Percentiles rank a stretch among this genome's conserved stretches.
Evolutionary conservation across 805 yeast species (phyloP).

Genomic region (Nakazawaea ernobii): DNA sequence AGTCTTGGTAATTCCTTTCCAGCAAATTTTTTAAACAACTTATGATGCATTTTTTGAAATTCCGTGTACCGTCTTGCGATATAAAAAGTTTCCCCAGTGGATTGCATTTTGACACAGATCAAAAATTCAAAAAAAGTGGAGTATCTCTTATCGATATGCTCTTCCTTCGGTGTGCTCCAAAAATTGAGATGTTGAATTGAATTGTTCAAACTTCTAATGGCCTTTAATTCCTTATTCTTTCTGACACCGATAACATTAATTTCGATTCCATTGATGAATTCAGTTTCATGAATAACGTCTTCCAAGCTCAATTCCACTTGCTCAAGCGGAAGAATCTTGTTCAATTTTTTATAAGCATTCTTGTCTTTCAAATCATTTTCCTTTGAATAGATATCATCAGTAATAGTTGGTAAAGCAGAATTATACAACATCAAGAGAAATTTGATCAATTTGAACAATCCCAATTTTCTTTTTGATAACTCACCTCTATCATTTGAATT

Average conservation of each 20-base stretch:
- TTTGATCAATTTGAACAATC: constrained; percentile 55
- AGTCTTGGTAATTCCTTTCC: constrained; percentile 48
- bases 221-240: constrained; percentile 21
- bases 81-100: constrained; percentile 32
- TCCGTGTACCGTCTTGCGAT: constrained; percentile 63
- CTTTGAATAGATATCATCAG: constrained; percentile 45
- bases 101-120: constrained; percentile 34
- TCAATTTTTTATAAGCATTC: constrained; percentile 34
- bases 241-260: constrained; percentile 68
- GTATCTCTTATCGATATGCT: constrained; percentile 1
- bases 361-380: constrained; percentile 27
- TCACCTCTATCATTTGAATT: constrained; percentile 72
- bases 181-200: constrained; percentile 6
- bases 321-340: constrained; percentile 20
- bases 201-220: constrained; percentile 8
- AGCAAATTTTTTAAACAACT: constrained; percentile 55
- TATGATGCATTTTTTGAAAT: constrained; percentile 51
- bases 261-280: constrained; percentile 49
- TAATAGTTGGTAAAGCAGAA: constrained; percentile 61
- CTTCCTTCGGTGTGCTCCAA: constrained; percentile 14
- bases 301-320: constrained; percentile 14
- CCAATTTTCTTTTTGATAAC: constrained; percentile 61
- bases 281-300: constrained; percentile 21
- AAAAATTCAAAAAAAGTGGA: constrained; percentile 37
- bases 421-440: constrained; percentile 65